A percentile compares a stretch with the other conserved stretches of the same genome.
Conservation (phyloP, 192 early-diverging fungal genomes). For the Coemansia sp. region DNA sequence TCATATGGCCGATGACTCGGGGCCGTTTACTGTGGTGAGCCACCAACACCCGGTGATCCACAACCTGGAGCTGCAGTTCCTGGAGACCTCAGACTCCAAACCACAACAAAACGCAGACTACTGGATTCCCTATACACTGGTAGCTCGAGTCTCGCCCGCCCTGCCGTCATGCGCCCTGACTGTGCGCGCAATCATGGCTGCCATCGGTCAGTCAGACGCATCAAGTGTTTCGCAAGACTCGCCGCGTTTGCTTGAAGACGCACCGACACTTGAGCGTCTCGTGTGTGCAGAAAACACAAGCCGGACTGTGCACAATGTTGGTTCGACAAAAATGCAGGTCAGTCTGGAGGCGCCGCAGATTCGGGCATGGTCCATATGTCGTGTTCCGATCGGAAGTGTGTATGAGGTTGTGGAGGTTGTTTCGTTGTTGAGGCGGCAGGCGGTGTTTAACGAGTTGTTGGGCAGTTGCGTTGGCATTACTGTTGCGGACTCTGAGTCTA, state of each 20-base stretch:
- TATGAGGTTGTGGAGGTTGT: conserved; percentile 20
- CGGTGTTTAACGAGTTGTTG: conserved; percentile 43
- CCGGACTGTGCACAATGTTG: not conserved
- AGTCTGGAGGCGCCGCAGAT: conserved; percentile 37
- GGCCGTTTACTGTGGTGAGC: conserved; percentile 13
- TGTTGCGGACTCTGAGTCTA: not conserved
- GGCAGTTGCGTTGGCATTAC: conserved; percentile 28
- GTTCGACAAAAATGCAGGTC: not conserved
- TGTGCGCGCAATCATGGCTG: conserved; percentile 31
- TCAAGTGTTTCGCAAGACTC: conserved; percentile 15
- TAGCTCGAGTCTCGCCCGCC: conserved; percentile 25
- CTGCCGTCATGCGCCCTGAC: conserved; percentile 46
- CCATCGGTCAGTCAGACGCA: not conserved
- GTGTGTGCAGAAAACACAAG: not conserved
- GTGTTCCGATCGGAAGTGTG: conserved; percentile 28
- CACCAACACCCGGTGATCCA: conserved; percentile 32
- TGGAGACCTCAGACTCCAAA: conserved; percentile 9
- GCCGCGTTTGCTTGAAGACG: conserved; percentile 46
- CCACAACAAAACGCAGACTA: not conserved
- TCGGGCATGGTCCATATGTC: conserved; percentile 37
- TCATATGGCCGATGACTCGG: conserved; percentile 24
- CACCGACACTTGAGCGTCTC: conserved; percentile 40
- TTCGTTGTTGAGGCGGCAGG: conserved; percentile 42
- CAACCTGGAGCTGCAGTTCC: conserved; percentile 35
- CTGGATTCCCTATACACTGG: conserved; percentile 39